Evolutionary conservation across 495 filamentous ascomycete genomes (phyloP).

Genomic region (Penicillium manginii): DNA sequence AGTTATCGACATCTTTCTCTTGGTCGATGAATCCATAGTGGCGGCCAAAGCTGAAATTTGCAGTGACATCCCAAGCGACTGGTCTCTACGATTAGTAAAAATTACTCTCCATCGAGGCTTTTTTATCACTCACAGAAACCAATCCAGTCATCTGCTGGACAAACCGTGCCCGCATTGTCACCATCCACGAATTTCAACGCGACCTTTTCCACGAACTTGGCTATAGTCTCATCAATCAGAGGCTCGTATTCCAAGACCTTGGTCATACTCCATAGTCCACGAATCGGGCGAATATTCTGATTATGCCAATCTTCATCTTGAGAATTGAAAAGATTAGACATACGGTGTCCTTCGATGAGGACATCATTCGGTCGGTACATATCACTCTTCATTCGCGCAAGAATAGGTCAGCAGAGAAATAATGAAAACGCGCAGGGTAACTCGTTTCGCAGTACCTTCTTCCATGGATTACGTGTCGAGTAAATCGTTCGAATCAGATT

Average conservation of each 20-base stretch:
- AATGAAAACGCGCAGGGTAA: neutral
- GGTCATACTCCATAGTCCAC: constrained; percentile 43
- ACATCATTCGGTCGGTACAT: constrained; percentile 32
- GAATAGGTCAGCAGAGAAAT: neutral
- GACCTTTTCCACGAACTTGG: constrained; percentile 27
- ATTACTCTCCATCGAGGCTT: neutral
- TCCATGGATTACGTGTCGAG: constrained; percentile 29
- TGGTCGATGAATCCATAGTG: constrained; percentile 47
- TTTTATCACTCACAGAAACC: constrained; percentile 37
- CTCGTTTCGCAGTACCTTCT: constrained; percentile 23
- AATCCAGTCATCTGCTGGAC: constrained; percentile 44
- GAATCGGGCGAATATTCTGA: constrained; percentile 32
- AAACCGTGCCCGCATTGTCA: constrained; percentile 24
- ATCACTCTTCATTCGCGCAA: constrained; percentile 23
- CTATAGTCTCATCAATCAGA: constrained; percentile 32
- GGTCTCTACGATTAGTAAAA: neutral
- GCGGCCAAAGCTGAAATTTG: constrained; percentile 42
- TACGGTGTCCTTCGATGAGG: constrained; percentile 26
- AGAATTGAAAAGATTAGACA: constrained; percentile 43
- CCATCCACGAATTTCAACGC: constrained; percentile 24
- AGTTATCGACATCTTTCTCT: constrained; percentile 39
- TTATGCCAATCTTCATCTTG: constrained; percentile 48
- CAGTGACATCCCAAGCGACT: constrained; percentile 51
- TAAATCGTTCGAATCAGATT: constrained; percentile 52
- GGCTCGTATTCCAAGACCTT: constrained; percentile 37